Evolutionary conservation across 768 basidiomycete species (phyloP), one percentile per base, ranked within the genome.

Genomic region (Lentinula aciculospora): DNA sequence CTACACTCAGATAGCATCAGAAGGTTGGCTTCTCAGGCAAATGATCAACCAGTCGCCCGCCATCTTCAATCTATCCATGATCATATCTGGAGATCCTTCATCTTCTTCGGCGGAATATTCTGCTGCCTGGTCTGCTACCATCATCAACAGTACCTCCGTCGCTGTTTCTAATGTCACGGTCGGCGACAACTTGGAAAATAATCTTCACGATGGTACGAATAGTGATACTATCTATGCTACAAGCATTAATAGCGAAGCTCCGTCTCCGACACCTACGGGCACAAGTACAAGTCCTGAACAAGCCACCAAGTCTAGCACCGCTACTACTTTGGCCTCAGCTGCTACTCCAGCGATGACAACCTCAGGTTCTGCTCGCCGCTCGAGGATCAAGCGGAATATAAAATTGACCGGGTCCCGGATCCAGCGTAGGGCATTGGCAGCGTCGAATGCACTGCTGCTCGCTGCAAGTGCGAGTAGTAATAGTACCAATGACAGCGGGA

Each of bases 11-110:
- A 46, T 56, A 27, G 44, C 55, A 15, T 29, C 55, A 2, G 40
- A 56, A 46, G 55, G 55, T 7, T 42, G 44, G 40, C 25, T 56
- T 25, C 31, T 45, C 28, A 27, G 44, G 13, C n/a, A 56, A 31
- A 19, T 45, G 17, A 44, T 56, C 19, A 29, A 40, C 3, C 13
- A 5, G 7, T 44, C 29, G 8, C 55, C 55, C 12, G 55, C 40
- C 19, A 56, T 56, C 28, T 46, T 56, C 6, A 46, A 56, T 42
- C 55, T 56, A 2, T 56, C 55, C 17, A 56, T 56, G 55, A 56
- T 56, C 25, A 44, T 27, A 10, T 37, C 37, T 21, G 55, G 55
- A 4, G 31, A 34, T 21, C n/a, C 55, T 28, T 32, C 39, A 28
- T 40, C 42, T 23, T n/a, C 44, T 23, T 44, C 36, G 1, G 55